Evolutionary conservation across 371 early-diverging fungal species (phyloP).

Genomic region (Mortierella sp.): DNA sequence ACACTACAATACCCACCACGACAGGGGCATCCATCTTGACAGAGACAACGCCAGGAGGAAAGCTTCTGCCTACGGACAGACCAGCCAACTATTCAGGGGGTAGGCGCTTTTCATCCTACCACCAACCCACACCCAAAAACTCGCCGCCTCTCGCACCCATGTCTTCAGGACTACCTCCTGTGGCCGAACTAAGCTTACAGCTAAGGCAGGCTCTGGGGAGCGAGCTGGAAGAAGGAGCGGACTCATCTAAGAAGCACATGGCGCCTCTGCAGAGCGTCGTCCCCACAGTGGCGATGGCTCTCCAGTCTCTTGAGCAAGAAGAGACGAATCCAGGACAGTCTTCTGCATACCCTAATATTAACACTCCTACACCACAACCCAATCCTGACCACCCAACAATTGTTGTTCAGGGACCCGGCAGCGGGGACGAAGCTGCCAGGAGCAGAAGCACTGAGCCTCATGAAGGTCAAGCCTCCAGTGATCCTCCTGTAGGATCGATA

Average conservation of each 20-base stretch:
- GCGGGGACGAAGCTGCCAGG: too few relatives aligned
- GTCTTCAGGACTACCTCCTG: slow-evolving; percentile 19
- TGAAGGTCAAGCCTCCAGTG: too few relatives aligned
- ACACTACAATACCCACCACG: slow-evolving; percentile 7
- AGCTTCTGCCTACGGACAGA: slow-evolving; percentile 31
- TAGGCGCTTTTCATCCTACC: slow-evolving; percentile 49
- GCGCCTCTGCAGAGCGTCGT: slow-evolving; percentile 41
- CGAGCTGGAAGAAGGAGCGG: slow-evolving; percentile 41
- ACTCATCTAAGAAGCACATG: slow-evolving; percentile 35
- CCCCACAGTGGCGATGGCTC: slow-evolving; percentile 41
- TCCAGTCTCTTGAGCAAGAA: slow-evolving; percentile 12
- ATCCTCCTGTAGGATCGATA: too few relatives aligned
- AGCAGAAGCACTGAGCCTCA: too few relatives aligned
- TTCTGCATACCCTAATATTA: not conserved
- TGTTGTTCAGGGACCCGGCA: not conserved
- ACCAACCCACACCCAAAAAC: slow-evolving; percentile 53
- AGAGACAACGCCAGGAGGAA: slow-evolving; percentile 21
- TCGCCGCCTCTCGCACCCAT: slow-evolving; percentile 48
- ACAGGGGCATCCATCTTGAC: slow-evolving; percentile 19
- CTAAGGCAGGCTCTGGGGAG: slow-evolving; percentile 29
- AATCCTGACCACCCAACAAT: slow-evolving; percentile 4
- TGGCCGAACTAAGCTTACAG: slow-evolving; percentile 26
- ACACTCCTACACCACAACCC: not conserved
- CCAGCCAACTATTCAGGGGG: slow-evolving; percentile 26
- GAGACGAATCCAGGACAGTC: too few relatives aligned